Evolutionary conservation across 371 early-diverging fungal genomes (phyloP).

Genomic region (Rhizopus arrhizus): DNA sequence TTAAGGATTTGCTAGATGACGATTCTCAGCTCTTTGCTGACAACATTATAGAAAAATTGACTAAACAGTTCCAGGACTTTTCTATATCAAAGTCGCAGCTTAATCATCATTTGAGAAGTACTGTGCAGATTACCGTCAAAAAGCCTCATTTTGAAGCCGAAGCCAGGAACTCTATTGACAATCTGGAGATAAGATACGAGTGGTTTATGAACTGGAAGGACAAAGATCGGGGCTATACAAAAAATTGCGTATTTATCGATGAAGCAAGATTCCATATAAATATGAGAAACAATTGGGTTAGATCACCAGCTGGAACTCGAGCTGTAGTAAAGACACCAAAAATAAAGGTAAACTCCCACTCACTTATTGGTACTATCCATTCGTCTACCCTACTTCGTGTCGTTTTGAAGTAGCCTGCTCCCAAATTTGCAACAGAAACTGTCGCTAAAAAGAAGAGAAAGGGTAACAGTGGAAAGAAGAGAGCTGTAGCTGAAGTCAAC

Average conservation of each 20-base stretch:
- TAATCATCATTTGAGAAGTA: too few relatives aligned
- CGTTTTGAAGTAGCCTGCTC: constrained; percentile 12
- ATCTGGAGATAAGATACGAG: too few relatives aligned
- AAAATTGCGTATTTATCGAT: constrained; percentile 15
- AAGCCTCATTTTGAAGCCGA: too few relatives aligned
- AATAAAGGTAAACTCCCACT: not conserved
- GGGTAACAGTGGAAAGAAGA: constrained; percentile 11
- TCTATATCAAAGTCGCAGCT: too few relatives aligned
- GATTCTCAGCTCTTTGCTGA: too few relatives aligned
- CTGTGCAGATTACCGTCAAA: too few relatives aligned
- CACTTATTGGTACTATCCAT: constrained; percentile 17
- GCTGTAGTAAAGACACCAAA: constrained; percentile 7
- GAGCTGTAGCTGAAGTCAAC: constrained; percentile 13
- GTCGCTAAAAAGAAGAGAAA: constrained; percentile 9
- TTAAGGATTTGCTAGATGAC: too few relatives aligned
- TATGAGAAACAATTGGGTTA: constrained; percentile 11
- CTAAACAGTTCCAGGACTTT: too few relatives aligned
- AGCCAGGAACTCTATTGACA: too few relatives aligned
- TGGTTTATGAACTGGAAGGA: too few relatives aligned
- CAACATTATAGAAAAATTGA: too few relatives aligned
- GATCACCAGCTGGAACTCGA: constrained; percentile 4
- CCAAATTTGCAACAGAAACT: constrained; percentile 4
- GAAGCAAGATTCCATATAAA: constrained; percentile 6
- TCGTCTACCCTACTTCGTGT: constrained; percentile 18
- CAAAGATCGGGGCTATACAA: too few relatives aligned